These are phyloP conservation scores for Podosphaera aphanis DNA, from an alignment of 2,329 filamentous ascomycete species.

Conservation along the genomic window DNA sequence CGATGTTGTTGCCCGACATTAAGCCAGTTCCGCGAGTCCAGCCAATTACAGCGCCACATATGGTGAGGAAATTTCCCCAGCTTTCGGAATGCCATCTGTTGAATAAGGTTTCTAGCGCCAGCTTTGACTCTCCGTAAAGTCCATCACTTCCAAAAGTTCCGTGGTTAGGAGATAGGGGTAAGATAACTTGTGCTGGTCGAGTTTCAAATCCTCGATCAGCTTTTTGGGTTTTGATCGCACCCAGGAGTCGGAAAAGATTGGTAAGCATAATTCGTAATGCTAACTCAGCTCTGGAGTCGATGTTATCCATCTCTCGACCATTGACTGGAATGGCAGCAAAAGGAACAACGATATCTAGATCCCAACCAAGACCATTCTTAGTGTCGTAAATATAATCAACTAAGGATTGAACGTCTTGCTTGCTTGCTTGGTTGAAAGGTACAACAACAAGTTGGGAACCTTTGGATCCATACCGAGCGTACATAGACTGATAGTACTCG, in stretches of 20 bases:
- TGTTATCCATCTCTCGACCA: constrained; percentile 84
- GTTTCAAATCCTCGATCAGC: constrained; percentile 72
- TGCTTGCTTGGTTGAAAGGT: constrained; percentile 96
- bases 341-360: constrained; percentile 84
- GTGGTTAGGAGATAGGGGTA: constrained; percentile 92
- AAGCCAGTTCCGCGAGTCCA: constrained; percentile 97
- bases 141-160: constrained; percentile 96
- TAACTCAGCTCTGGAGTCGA: constrained; percentile 93
- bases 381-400: constrained; percentile 90
- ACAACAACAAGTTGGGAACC: constrained; percentile 95
- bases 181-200: constrained; percentile 82
- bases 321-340: constrained; percentile 97
- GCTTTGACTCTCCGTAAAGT: constrained; percentile 94
- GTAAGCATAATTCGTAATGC: constrained; percentile 98
- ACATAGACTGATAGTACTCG: constrained; percentile 98
- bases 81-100: constrained; percentile 95
- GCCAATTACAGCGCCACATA: constrained; percentile 93
- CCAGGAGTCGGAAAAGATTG: constrained; percentile 78
- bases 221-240: constrained; percentile 80
- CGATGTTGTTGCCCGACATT: constrained; percentile 94
- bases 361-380: constrained; percentile 94
- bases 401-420: constrained; percentile 87
- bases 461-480: constrained; percentile 75
- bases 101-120: constrained; percentile 90
- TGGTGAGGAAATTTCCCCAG: constrained; percentile 93